phyloP scores from a whole-genome alignment of 129 eudicot genomes.

The Ambrosia artemisiifolia region DNA sequence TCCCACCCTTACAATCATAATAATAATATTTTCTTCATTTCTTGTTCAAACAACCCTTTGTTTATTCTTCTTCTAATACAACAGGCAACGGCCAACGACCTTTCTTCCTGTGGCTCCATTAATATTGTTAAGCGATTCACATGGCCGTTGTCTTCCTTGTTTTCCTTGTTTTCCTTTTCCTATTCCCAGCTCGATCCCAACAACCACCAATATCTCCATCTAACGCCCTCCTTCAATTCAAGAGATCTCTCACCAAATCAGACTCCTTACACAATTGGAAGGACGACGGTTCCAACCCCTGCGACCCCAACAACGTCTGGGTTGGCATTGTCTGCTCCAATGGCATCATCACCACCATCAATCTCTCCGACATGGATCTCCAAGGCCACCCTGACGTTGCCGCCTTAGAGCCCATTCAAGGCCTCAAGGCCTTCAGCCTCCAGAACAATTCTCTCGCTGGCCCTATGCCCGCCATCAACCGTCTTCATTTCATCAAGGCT shows the following conservation, averaged over 20 bases:
- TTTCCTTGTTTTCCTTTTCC: neutral
- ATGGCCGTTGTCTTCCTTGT: neutral
- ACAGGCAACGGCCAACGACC: too few species aligned
- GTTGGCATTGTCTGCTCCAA: constrained; percentile 46
- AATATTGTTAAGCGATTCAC: too few species aligned
- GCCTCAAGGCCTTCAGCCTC: constrained; percentile 40
- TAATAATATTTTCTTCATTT: too few species aligned
- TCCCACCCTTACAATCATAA: too few species aligned
- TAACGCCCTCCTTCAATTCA: constrained; percentile 47
- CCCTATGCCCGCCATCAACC: constrained; percentile 60
- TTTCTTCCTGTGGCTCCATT: too few species aligned
- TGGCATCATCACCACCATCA: constrained; percentile 33
- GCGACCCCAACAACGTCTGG: constrained; percentile 47
- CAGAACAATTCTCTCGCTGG: constrained; percentile 62
- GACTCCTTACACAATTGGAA: constrained; percentile 40
- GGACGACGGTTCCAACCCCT: constrained; percentile 46
- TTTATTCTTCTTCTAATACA: too few species aligned
- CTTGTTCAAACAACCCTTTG: too few species aligned
- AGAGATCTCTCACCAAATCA: constrained; percentile 37
- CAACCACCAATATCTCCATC: neutral
- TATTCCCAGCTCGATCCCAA: neutral
- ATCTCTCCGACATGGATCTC: constrained; percentile 43
- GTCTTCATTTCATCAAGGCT: constrained; percentile 45
- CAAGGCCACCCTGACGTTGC: constrained; percentile 42
- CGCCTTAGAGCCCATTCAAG: constrained; percentile 22